Conservation (phyloP, 1,139 yeast species). For the Sugiyamaella paludigena region DNA sequence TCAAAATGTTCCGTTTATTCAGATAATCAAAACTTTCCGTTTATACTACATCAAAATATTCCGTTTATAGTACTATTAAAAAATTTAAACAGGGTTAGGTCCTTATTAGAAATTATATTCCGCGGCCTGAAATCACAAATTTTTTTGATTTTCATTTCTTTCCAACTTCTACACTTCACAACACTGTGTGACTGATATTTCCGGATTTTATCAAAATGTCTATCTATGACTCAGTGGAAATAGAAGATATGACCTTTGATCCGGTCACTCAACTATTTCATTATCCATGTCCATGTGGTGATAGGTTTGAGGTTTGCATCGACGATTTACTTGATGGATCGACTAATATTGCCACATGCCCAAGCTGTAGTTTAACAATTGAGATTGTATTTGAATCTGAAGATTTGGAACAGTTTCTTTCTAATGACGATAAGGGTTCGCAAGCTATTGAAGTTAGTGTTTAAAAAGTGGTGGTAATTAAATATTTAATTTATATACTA, state of each 20-base stretch:
- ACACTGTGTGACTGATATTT: no score
- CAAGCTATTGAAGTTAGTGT: conserved; percentile 1
- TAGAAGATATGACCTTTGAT: conserved; percentile 93
- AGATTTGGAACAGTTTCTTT: conserved; percentile 27
- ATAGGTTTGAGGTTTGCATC: conserved; percentile 78
- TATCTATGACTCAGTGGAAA: conserved; percentile 90
- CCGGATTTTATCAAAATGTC: conserved; percentile 36
- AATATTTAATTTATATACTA: no score
- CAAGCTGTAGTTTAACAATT: conserved; percentile 92
- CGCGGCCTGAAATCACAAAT: background rate
- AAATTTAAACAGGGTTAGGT: background rate
- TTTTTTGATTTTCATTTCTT: background rate
- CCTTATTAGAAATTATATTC: background rate
- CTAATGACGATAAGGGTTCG: background rate
- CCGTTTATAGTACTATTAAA: background rate
- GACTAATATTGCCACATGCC: conserved; percentile 95
- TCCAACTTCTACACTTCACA: no score
- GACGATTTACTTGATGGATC: conserved; percentile 83
- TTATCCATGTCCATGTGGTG: conserved; percentile 99
- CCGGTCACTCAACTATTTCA: conserved; percentile 75
- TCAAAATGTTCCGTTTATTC: no score
- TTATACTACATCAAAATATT: no score
- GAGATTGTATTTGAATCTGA: conserved; percentile 74
- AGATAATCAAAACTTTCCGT: no score
- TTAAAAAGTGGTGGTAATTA: background rate